Evolutionary conservation across 2,329 filamentous ascomycete genomes (phyloP).

Genomic region (Xylariales sp.): DNA sequence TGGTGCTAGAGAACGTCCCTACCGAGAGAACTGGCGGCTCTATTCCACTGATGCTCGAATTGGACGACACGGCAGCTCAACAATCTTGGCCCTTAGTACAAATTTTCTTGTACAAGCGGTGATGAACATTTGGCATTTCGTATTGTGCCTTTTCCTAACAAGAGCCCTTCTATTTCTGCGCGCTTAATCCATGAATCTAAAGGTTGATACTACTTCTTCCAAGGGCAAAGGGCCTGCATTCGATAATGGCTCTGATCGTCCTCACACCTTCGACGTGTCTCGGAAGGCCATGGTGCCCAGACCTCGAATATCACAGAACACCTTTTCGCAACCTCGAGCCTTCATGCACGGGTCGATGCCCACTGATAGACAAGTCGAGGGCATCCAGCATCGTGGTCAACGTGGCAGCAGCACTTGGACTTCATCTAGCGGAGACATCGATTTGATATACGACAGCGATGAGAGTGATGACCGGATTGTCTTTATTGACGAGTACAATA

Average conservation of each 20-base stretch:
- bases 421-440: conserved; percentile 47
- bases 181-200: conserved; percentile 24
- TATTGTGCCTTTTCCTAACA: too few species aligned
- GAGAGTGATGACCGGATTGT: conserved; percentile 41
- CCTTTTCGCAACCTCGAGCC: conserved; percentile 13
- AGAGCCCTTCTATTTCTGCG: conserved; percentile 8
- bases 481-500: conserved; percentile 57
- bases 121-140: too few species aligned
- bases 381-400: too few species aligned
- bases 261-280: conserved; percentile 8
- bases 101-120: too few species aligned
- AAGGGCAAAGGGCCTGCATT: conserved; percentile 18
- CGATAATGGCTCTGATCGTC: conserved; percentile 10
- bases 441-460: conserved; percentile 42
- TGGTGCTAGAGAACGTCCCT: too few species aligned
- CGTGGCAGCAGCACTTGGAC: conserved; percentile 54
- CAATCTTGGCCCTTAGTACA: too few species aligned
- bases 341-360: too few species aligned
- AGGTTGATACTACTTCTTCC: conserved; percentile 16
- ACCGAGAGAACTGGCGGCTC: too few species aligned
- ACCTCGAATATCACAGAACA: conserved; percentile 6
- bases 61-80: too few species aligned
- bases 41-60: too few species aligned
- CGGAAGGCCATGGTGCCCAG: conserved; percentile 5
- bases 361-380: too few species aligned